phyloP scores from a whole-genome alignment of 768 basidiomycete genomes.

The Gloeophyllum trabeum region DNA sequence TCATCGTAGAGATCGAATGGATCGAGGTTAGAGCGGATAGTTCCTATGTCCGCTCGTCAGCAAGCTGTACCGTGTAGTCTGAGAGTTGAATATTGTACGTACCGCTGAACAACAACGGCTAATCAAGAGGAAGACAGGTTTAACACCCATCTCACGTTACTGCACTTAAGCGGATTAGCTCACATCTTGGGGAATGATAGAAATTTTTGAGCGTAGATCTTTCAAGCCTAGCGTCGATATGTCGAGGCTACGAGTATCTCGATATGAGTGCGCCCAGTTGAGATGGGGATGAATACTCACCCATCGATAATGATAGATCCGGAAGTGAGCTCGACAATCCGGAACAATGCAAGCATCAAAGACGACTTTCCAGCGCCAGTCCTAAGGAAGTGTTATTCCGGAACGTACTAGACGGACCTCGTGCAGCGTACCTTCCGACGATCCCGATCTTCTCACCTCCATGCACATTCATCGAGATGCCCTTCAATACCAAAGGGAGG shows the following conservation, averaged over 20 bases:
- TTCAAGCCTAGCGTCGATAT: constrained; percentile 58
- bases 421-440: constrained; percentile 37
- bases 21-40: constrained; percentile 46
- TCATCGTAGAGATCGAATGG: constrained; percentile 51
- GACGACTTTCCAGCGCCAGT: constrained; percentile 54
- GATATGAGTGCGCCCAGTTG: not conserved
- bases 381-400: constrained; percentile 4
- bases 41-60: too few species aligned
- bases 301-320: constrained; percentile 59
- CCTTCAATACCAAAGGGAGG: constrained; percentile 62
- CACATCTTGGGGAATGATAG: constrained; percentile 64
- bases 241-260: constrained; percentile 39
- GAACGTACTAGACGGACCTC: not conserved
- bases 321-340: constrained; percentile 52
- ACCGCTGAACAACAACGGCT: constrained; percentile 51
- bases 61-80: constrained; percentile 18
- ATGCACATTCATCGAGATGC: constrained; percentile 44
- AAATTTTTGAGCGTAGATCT: constrained; percentile 45
- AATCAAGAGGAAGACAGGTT: constrained; percentile 2
- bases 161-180: constrained; percentile 15
- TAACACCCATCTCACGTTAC: constrained; percentile 6
- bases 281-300: constrained; percentile 16
- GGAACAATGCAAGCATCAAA: constrained; percentile 52
- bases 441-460: constrained; percentile 72
- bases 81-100: constrained; percentile 31